Percentiles rank a stretch among this genome's conserved stretches.
phyloP scores from a whole-genome alignment of 306 rosid species.

The Neltuma alba region DNA sequence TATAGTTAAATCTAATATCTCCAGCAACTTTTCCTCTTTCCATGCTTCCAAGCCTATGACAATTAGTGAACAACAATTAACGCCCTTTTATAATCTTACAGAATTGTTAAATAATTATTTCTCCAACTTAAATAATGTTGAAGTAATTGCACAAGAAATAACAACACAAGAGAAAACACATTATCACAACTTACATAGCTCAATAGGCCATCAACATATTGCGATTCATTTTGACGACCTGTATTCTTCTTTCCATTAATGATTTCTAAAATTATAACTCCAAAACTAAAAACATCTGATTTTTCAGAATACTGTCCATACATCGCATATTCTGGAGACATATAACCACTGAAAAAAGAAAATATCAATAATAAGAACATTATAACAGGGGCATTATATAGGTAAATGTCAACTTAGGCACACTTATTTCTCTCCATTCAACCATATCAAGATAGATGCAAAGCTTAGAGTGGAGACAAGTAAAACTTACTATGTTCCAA shows the following conservation, averaged over 20 bases:
- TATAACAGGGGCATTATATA: no score
- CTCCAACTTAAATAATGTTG: background rate
- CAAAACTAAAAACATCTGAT: conserved; percentile 10
- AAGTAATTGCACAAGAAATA: background rate
- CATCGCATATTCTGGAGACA: conserved; percentile 26
- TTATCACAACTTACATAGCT: conserved; percentile 15
- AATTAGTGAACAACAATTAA: background rate
- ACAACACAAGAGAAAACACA: background rate
- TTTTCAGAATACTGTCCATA: conserved; percentile 8
- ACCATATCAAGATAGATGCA: background rate
- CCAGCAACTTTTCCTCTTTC: conserved; percentile 24
- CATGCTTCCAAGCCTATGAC: conserved; percentile 40
- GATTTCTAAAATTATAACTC: background rate
- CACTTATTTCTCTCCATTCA: background rate
- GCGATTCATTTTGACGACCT: background rate
- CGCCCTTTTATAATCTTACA: background rate
- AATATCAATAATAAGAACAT: background rate
- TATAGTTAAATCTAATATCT: conserved; percentile 1
- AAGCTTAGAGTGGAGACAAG: background rate
- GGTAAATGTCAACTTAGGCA: background rate
- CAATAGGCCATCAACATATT: conserved; percentile 2
- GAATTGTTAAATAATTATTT: background rate
- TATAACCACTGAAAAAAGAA: background rate
- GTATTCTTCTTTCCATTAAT: conserved; percentile 22
- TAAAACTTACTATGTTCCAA: conserved; percentile 51